Evolutionary conservation across 2,329 filamentous ascomycete genomes (phyloP).

Genomic region (Beauveria brongniartii): DNA sequence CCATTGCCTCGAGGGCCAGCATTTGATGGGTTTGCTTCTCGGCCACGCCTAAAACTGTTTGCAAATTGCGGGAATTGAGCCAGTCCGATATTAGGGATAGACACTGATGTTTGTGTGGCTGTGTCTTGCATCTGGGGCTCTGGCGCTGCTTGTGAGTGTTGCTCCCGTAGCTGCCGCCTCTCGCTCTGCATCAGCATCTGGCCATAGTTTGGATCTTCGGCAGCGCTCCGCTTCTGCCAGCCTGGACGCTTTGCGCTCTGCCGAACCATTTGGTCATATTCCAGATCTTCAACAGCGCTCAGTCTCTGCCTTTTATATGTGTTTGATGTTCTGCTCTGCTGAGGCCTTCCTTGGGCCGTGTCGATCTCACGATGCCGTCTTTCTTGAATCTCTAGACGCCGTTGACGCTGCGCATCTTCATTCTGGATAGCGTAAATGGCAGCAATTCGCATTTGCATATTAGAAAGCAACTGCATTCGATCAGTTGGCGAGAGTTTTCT

Average conservation of each 20-base stretch:
- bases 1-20: background rate
- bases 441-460: conserved; percentile 33
- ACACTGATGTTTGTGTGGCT: conserved; percentile 19
- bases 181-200: background rate
- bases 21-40: conserved; percentile 12
- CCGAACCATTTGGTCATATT: background rate
- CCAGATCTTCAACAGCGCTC: background rate
- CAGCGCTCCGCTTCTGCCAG: background rate
- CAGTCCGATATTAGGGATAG: conserved; percentile 22
- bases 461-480: conserved; percentile 29
- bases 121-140: conserved; percentile 21
- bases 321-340: conserved; percentile 17
- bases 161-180: background rate
- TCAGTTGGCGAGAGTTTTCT: conserved; percentile 34
- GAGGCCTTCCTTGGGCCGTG: conserved; percentile 21
- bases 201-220: background rate
- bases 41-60: conserved; percentile 23
- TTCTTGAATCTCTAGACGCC: conserved; percentile 30
- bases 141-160: conserved; percentile 20
- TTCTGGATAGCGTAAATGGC: conserved; percentile 38
- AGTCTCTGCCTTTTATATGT: conserved; percentile 8
- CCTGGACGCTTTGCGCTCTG: background rate
- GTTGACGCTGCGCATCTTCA: conserved; percentile 33
- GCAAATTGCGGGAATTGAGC: conserved; percentile 23
- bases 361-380: conserved; percentile 31